These are phyloP conservation scores for Scenedesmus sp. DNA, from an alignment of 163 green algal species.

Conservation along the genomic window DNA sequence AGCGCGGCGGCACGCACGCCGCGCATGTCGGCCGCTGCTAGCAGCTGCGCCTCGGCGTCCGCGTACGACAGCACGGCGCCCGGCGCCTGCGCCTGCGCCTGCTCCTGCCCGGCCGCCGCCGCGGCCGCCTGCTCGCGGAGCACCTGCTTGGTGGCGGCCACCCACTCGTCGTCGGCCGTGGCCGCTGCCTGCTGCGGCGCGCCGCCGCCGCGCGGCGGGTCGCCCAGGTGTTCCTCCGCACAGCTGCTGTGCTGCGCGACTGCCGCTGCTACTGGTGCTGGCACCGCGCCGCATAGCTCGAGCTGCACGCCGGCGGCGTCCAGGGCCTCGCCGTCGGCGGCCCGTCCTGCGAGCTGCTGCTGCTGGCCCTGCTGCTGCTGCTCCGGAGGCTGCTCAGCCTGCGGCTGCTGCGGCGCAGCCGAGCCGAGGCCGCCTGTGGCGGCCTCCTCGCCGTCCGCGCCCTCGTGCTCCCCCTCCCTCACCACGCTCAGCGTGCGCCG, in stretches of 20 bases:
- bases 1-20: background rate
- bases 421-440: too few species aligned
- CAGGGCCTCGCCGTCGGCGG: background rate
- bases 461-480: slow-evolving; percentile 26
- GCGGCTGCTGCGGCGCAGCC: slow-evolving; percentile 18
- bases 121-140: background rate
- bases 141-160: slow-evolving; percentile 42
- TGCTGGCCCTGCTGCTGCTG: background rate
- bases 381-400: background rate
- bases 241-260: background rate
- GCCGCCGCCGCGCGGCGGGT: background rate
- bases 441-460: slow-evolving; percentile 2
- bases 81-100: too few species aligned
- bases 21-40: slow-evolving; percentile 6
- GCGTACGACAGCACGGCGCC: slow-evolving; percentile 9
- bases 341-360: slow-evolving; percentile 8
- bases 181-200: slow-evolving; percentile 15
- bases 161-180: slow-evolving; percentile 51
- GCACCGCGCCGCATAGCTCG: background rate
- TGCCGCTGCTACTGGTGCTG: slow-evolving; percentile 6
- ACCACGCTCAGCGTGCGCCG: slow-evolving; percentile 30
- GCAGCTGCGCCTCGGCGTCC: slow-evolving; percentile 5
- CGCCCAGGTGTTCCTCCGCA: background rate
- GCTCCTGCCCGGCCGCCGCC: too few species aligned
- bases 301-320: background rate